Conservation (phyloP, 257 asterid genomes). For the Nicotiana benthamiana region DNA sequence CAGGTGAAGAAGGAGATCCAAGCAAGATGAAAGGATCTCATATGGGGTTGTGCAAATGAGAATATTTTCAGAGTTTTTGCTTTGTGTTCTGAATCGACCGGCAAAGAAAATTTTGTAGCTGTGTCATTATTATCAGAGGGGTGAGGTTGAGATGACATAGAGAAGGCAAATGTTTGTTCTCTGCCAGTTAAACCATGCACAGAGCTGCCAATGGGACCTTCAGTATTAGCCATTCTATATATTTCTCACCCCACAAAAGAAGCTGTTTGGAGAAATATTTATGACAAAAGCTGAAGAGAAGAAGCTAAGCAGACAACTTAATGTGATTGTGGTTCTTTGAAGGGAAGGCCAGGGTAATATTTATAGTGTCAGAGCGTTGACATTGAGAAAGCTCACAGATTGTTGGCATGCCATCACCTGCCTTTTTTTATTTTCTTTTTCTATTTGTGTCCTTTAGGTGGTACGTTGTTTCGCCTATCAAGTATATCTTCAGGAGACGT, state of each 20-base stretch:
- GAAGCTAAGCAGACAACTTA: neutral
- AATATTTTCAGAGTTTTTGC: constrained; percentile 5
- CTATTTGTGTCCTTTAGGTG: neutral
- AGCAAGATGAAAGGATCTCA: constrained; percentile 13
- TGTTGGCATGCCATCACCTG: neutral
- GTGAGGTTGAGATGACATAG: neutral
- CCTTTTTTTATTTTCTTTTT: too few relatives aligned
- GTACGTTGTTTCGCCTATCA: neutral
- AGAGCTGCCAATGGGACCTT: neutral
- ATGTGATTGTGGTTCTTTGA: neutral
- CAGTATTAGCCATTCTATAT: neutral
- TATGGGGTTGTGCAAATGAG: constrained; percentile 12
- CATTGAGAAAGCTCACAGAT: neutral
- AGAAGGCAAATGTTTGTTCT: constrained; percentile 5
- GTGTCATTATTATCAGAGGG: neutral
- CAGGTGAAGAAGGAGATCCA: constrained; percentile 9
- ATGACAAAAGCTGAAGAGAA: neutral
- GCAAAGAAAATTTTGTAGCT: neutral
- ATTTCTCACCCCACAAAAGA: neutral
- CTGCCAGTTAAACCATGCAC: constrained; percentile 3
- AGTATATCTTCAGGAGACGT: too few relatives aligned
- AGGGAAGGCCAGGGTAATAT: neutral
- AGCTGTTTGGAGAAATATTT: neutral
- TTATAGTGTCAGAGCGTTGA: neutral
- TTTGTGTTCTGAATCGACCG: constrained; percentile 13